Conservation (phyloP, 2,329 filamentous ascomycete genomes). For the Alternaria infectoria region DNA sequence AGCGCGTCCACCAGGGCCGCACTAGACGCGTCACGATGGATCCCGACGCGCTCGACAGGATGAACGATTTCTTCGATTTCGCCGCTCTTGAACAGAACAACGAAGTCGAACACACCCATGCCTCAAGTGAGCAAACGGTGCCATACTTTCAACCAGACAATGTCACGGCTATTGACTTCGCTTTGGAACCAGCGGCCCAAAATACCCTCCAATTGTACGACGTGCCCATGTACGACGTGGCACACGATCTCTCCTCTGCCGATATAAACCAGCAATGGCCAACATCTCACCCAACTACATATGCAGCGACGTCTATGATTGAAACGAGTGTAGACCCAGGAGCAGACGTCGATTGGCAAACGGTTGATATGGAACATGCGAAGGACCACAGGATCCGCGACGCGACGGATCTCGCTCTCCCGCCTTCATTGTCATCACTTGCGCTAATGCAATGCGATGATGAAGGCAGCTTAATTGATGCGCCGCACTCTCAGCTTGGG, state of each 20-base stretch:
- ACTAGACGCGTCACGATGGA: slow-evolving; percentile 19
- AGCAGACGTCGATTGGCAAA: neutral
- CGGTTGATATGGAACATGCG: neutral
- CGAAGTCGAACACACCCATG: slow-evolving; percentile 1
- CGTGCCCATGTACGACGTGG: slow-evolving; percentile 3
- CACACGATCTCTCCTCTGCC: neutral
- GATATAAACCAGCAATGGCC: slow-evolving; percentile 5
- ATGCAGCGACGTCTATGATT: neutral
- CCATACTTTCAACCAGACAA: neutral
- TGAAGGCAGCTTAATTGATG: neutral
- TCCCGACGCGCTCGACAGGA: slow-evolving; percentile 18
- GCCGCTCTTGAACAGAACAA: slow-evolving; percentile 33
- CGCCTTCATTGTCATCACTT: slow-evolving; percentile 9
- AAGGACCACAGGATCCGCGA: neutral
- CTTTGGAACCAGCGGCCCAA: slow-evolving; percentile 9
- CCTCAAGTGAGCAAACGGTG: neutral
- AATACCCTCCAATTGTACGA: neutral
- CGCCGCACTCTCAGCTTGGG: neutral
- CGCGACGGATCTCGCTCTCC: neutral
- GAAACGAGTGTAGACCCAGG: neutral
- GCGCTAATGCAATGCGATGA: neutral
- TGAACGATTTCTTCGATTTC: slow-evolving; percentile 48
- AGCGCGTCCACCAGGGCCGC: neutral
- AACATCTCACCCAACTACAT: neutral
- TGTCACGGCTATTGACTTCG: slow-evolving; percentile 37